Percentiles rank a stretch among this genome's conserved stretches.
Evolutionary conservation across 345 rosid species (phyloP).

Genomic region (Arabis hirsuta): DNA sequence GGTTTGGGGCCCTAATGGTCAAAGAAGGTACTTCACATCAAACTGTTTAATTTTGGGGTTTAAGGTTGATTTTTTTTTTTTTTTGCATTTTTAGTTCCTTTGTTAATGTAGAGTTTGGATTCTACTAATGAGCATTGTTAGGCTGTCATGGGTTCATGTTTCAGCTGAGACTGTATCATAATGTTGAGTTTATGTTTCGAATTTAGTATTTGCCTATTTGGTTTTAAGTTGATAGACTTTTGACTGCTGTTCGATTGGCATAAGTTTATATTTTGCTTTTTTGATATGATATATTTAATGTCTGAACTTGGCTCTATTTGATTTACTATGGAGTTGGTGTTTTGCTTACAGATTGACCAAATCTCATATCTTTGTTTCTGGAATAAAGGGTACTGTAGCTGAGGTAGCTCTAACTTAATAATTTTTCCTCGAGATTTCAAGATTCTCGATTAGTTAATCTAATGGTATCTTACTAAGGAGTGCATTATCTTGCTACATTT

Average conservation of each 20-base stretch:
- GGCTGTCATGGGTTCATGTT: not conserved
- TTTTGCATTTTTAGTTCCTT: too few species aligned
- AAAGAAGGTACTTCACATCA: slow-evolving; percentile 58
- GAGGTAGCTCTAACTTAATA: slow-evolving; percentile 55
- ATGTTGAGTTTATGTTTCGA: not conserved
- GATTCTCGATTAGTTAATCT: not conserved
- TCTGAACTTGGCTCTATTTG: slow-evolving; percentile 10
- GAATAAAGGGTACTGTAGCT: slow-evolving; percentile 81
- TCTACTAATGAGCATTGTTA: slow-evolving; percentile 14
- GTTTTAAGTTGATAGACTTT: not conserved
- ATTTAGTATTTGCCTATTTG: not conserved
- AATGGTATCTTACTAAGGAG: not conserved
- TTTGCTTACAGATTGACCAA: slow-evolving; percentile 67
- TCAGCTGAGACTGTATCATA: not conserved
- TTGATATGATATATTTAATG: not conserved
- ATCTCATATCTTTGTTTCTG: slow-evolving; percentile 77
- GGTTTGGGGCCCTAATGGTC: slow-evolving; percentile 99
- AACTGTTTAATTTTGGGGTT: not conserved
- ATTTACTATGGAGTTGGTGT: slow-evolving; percentile 26
- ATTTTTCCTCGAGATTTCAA: not conserved
- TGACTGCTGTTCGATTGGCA: not conserved
- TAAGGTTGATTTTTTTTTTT: too few species aligned
- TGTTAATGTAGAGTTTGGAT: not conserved
- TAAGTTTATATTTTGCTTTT: not conserved
- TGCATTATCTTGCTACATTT: not conserved